Conservation (phyloP, 106 monocot genomes). For the Xerophyta viscosa region DNA sequence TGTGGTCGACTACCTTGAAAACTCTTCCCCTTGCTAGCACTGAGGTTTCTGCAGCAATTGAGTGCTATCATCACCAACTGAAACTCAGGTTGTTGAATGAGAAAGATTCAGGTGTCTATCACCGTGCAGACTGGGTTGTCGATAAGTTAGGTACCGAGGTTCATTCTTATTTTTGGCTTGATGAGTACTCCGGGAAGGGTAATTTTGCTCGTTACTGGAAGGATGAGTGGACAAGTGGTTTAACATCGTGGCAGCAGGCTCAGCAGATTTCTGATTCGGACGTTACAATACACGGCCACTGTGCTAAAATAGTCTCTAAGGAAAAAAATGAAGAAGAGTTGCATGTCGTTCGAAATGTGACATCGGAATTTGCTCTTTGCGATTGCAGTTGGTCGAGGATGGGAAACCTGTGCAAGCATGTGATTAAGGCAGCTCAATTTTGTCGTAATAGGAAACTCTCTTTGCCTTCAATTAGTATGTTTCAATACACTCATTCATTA, state of each 20-base stretch:
- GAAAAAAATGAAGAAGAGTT: conserved; percentile 24
- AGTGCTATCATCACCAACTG: conserved; percentile 79
- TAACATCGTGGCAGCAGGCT: conserved; percentile 64
- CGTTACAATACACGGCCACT: conserved; percentile 30
- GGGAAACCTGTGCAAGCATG: conserved; percentile 89
- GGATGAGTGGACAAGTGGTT: conserved; percentile 85
- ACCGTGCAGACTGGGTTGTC: conserved; percentile 84
- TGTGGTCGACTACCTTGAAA: conserved; percentile 59
- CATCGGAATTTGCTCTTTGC: conserved; percentile 84
- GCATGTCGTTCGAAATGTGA: conserved; percentile 53
- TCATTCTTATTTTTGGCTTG: conserved; percentile 95
- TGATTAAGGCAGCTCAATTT: conserved; percentile 37
- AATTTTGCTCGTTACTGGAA: conserved; percentile 90
- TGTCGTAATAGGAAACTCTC: conserved; percentile 32
- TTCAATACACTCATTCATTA: conserved; percentile 48
- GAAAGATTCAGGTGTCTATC: conserved; percentile 44
- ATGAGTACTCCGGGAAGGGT: conserved; percentile 70
- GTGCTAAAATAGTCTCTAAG: conserved; percentile 35
- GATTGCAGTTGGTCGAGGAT: conserved; percentile 65
- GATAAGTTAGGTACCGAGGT: conserved; percentile 86
- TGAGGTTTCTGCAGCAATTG: conserved; percentile 72
- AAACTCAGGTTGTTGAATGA: conserved; percentile 81
- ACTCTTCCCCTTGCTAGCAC: conserved; percentile 54
- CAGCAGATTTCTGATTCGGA: conserved; percentile 56
- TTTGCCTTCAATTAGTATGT: conserved; percentile 41